phyloP scores from a whole-genome alignment of 108 stramenopile species.

The Skeletonema grethae region DNA sequence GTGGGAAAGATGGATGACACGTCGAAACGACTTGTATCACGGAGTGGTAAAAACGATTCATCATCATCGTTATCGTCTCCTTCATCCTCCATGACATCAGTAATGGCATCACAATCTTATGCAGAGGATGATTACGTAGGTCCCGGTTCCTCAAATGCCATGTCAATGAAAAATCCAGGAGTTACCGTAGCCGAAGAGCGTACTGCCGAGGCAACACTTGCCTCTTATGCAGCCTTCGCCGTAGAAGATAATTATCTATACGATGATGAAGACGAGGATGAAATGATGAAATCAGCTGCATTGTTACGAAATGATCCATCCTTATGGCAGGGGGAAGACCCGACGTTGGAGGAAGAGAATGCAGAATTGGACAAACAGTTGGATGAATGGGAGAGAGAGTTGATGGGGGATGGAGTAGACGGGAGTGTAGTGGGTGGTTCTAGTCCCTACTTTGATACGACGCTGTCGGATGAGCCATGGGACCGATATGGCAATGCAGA shows the following conservation, averaged over 20 bases:
- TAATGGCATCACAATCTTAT: constrained; percentile 9
- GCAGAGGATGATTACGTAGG: constrained; percentile 12
- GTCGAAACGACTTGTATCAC: not conserved
- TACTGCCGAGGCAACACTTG: constrained; percentile 63
- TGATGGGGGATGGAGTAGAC: constrained; percentile 42
- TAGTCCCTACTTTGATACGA: constrained; percentile 43
- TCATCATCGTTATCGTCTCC: not conserved
- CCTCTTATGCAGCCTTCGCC: constrained; percentile 55
- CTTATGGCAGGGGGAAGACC: constrained; percentile 42
- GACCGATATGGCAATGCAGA: constrained; percentile 55
- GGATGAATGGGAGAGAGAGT: constrained; percentile 52
- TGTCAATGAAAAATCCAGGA: constrained; percentile 35
- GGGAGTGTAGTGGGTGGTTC: constrained; percentile 47
- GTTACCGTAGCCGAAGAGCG: constrained; percentile 39
- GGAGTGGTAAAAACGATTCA: not conserved
- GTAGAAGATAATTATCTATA: constrained; percentile 78
- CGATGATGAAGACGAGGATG: constrained; percentile 52
- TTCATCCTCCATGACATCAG: constrained; percentile 8
- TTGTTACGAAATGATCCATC: constrained; percentile 27
- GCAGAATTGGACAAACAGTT: constrained; percentile 48
- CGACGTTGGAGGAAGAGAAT: constrained; percentile 47
- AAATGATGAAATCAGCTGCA: constrained; percentile 10
- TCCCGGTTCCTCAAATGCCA: constrained; percentile 12
- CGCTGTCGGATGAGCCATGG: constrained; percentile 77
- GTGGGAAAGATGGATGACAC: constrained; percentile 19